phyloP scores from a whole-genome alignment of 2,329 filamentous ascomycete genomes.

The Fusarium haematococcum region DNA sequence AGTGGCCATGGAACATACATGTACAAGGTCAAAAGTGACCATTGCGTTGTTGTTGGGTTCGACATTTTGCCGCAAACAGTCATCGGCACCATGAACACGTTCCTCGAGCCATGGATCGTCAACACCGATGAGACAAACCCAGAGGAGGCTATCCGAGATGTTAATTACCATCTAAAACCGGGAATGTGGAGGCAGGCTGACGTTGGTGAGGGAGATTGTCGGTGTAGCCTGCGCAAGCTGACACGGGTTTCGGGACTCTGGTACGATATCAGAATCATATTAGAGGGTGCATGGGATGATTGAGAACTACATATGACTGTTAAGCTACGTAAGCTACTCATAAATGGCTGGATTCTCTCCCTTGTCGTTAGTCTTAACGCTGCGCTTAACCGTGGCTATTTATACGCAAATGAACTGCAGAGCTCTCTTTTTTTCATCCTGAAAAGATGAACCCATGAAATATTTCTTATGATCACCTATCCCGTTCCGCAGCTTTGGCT shows the following conservation, averaged over 20 bases:
- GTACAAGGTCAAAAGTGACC: background rate
- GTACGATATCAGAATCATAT: background rate
- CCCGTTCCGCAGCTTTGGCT: too few relatives aligned
- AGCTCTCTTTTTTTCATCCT: too few relatives aligned
- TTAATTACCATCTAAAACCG: background rate
- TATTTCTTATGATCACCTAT: background rate
- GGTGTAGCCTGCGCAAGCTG: background rate
- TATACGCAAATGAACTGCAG: background rate
- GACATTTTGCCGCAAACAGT: background rate
- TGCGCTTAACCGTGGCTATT: background rate
- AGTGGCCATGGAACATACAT: rapidly evolving
- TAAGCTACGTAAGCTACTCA: background rate
- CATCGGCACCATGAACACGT: background rate
- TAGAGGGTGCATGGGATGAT: background rate
- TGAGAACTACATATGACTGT: background rate
- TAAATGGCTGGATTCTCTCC: background rate
- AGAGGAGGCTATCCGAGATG: background rate
- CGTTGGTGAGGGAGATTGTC: background rate
- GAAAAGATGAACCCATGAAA: too few relatives aligned
- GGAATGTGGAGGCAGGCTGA: background rate
- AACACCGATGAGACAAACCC: background rate
- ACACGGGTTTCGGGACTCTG: background rate
- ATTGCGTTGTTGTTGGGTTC: background rate
- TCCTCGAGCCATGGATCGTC: background rate
- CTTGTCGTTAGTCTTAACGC: background rate